A percentile compares a stretch with the other conserved stretches of the same genome.
phyloP scores from a whole-genome alignment of 2,329 filamentous ascomycete species.

The Botryotinia convoluta region DNA sequence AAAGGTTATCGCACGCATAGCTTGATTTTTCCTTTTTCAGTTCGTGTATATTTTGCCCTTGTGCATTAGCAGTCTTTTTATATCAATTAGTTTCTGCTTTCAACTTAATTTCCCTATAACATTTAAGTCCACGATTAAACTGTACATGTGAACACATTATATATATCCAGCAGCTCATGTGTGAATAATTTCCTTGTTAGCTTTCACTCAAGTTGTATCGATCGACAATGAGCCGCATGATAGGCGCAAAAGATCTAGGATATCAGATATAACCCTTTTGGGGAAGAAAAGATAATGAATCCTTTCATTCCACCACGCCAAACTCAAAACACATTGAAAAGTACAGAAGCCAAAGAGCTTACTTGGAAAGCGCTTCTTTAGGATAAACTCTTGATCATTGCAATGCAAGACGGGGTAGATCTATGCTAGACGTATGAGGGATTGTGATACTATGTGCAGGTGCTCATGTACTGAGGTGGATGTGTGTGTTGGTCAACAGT shows the following conservation, averaged over 20 bases:
- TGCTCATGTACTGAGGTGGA: background rate
- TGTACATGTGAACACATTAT: background rate
- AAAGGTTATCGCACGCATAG: background rate
- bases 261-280: no score
- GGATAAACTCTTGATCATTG: background rate
- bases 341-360: background rate
- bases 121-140: background rate
- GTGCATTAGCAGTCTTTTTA: background rate
- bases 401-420: background rate
- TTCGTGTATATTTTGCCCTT: background rate
- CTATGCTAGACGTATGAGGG: background rate
- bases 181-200: background rate
- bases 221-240: background rate
- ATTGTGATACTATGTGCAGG: background rate
- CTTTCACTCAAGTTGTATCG: background rate
- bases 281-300: background rate
- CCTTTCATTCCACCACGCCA: background rate
- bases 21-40: background rate
- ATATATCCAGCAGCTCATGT: background rate
- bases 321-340: no score
- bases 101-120: background rate
- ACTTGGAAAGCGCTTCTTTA: background rate
- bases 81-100: background rate
- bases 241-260: background rate
- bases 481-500: background rate